Conservation (phyloP, 352 stramenopile genomes). For the Pythium scleroteichum region DNA sequence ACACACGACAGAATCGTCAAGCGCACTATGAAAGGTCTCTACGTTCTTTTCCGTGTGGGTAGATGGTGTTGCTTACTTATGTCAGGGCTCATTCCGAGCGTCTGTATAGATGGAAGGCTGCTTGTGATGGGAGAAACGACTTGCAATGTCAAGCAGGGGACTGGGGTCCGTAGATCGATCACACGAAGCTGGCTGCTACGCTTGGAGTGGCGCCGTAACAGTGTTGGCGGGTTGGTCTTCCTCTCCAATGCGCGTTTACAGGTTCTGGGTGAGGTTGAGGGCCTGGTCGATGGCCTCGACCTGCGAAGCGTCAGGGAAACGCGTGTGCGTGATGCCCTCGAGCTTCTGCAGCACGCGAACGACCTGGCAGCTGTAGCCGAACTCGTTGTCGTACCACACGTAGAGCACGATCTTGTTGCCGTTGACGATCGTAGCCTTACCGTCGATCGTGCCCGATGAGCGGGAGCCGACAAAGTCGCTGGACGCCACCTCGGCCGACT, state of each 20-base stretch:
- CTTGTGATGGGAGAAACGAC: neutral
- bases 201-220: too few species aligned
- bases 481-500: slow-evolving; percentile 80
- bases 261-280: slow-evolving; percentile 43
- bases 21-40: neutral
- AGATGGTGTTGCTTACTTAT: neutral
- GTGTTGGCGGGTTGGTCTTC: too few species aligned
- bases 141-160: neutral
- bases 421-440: slow-evolving; percentile 83
- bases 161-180: too few species aligned
- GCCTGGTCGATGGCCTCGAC: slow-evolving; percentile 68
- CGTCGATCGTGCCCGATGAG: slow-evolving; percentile 73
- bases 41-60: neutral
- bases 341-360: slow-evolving; percentile 80
- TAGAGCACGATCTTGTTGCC: slow-evolving; percentile 87
- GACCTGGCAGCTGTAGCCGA: slow-evolving; percentile 88
- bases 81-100: neutral
- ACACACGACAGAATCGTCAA: neutral
- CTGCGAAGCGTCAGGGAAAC: slow-evolving; percentile 70
- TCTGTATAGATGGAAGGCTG: neutral
- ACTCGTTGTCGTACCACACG: slow-evolving; percentile 92
- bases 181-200: too few species aligned
- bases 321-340: slow-evolving; percentile 72
- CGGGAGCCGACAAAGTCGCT: slow-evolving; percentile 85
- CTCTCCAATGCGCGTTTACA: slow-evolving; percentile 7